A percentile compares a stretch with the other conserved stretches of the same genome.
Conservation (phyloP, 2,329 filamentous ascomycete genomes). For the Plenodomus tracheiphilus region DNA sequence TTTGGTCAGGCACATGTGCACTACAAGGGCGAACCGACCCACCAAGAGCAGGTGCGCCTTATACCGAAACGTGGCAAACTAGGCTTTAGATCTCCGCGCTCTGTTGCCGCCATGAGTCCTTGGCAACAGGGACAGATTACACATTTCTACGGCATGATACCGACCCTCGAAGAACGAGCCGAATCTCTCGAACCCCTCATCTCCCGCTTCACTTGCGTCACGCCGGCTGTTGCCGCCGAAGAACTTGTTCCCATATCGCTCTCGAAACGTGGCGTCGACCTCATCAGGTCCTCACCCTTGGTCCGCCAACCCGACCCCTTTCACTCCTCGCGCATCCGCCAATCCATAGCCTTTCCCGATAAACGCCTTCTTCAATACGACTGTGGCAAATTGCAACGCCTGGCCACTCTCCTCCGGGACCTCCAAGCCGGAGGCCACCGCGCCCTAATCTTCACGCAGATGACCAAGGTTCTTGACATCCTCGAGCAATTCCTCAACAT, state of each 20-base stretch:
- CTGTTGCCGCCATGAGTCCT: slow-evolving; percentile 45
- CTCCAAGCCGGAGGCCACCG: slow-evolving; percentile 90
- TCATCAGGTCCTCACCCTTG: slow-evolving; percentile 60
- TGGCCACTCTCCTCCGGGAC: slow-evolving; percentile 82
- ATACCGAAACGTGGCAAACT: slow-evolving; percentile 29
- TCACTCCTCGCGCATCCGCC: slow-evolving; percentile 88
- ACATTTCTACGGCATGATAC: slow-evolving; percentile 68
- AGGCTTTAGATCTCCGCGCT: slow-evolving; percentile 35
- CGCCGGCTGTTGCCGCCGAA: slow-evolving; percentile 81
- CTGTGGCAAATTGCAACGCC: slow-evolving; percentile 90
- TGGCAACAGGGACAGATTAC: slow-evolving; percentile 76
- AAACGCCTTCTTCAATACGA: slow-evolving; percentile 96
- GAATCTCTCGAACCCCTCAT: slow-evolving; percentile 73
- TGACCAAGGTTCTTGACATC: slow-evolving; percentile 98
- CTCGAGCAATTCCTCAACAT: slow-evolving; percentile 98
- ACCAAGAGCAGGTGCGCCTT: slow-evolving; percentile 51
- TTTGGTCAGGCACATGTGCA: slow-evolving; percentile 30
- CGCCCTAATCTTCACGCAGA: slow-evolving; percentile 97
- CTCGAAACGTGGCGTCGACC: slow-evolving; percentile 59
- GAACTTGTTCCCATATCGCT: slow-evolving; percentile 71
- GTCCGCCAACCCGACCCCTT: slow-evolving; percentile 72
- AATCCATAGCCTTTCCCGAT: slow-evolving; percentile 96
- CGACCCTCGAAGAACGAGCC: slow-evolving; percentile 73
- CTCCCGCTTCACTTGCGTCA: slow-evolving; percentile 88
- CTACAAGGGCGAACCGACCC: slow-evolving; percentile 11